Percentiles rank a stretch among this genome's conserved stretches.
Evolutionary conservation across 805 yeast genomes (phyloP).

Genomic region (Alloascoidea hylecoeti): DNA sequence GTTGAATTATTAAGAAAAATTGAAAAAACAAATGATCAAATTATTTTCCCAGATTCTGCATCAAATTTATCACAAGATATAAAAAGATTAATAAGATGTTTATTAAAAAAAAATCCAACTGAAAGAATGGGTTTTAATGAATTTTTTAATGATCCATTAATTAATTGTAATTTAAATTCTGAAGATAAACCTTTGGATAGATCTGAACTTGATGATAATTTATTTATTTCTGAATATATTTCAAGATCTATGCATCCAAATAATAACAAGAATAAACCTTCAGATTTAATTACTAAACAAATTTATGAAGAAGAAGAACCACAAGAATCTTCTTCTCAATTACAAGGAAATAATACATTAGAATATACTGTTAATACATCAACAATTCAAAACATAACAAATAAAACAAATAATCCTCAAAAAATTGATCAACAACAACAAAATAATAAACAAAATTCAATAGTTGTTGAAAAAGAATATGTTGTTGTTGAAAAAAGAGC

Average conservation of each 20-base stretch:
- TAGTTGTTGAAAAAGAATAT: not conserved
- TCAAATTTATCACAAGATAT: constrained; percentile 50
- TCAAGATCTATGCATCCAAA: constrained; percentile 10
- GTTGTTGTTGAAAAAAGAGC: constrained; percentile 14
- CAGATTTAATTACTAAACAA: not conserved
- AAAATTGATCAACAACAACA: not conserved
- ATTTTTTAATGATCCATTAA: constrained; percentile 64
- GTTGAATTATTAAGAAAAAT: constrained; percentile 79
- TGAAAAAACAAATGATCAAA: constrained; percentile 66
- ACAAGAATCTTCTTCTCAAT: not conserved
- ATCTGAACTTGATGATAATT: constrained; percentile 48
- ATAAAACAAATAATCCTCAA: not conserved
- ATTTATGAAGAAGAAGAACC: not conserved
- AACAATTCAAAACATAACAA: not conserved
- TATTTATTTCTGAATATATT: constrained; percentile 77
- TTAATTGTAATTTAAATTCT: constrained; percentile 32
- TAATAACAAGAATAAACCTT: not conserved
- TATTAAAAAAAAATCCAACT: constrained; percentile 73
- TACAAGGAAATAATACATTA: not conserved
- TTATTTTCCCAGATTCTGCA: constrained; percentile 59
- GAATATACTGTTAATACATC: not conserved
- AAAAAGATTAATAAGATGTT: constrained; percentile 54
- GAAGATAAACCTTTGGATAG: constrained; percentile 42
- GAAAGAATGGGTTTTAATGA: constrained; percentile 83
- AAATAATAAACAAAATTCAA: not conserved